These are phyloP conservation scores for Senna tora DNA, from an alignment of 306 rosid genomes.

Conservation along the genomic window DNA sequence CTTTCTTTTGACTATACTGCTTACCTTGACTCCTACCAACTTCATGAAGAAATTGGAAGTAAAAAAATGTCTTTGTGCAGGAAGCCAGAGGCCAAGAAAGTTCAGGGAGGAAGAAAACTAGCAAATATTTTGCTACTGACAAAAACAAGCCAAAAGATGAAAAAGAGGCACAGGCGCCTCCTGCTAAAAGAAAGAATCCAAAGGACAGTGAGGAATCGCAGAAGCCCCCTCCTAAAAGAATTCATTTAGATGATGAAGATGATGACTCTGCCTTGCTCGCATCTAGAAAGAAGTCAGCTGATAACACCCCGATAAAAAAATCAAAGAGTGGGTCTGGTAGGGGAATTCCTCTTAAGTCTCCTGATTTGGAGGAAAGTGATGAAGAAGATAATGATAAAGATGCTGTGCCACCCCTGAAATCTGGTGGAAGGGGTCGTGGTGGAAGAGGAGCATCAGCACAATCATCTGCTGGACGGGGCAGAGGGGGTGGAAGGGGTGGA, in stretches of 20 bases:
- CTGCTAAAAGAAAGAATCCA: conserved; percentile 69
- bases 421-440: conserved; percentile 83
- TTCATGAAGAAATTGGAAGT: background rate
- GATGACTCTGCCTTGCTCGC: conserved; percentile 51
- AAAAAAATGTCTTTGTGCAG: conserved; percentile 42
- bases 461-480: conserved; percentile 81
- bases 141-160: conserved; percentile 61
- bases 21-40: background rate
- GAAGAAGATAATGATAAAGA: conserved; percentile 62
- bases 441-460: conserved; percentile 69
- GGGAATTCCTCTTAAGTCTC: conserved; percentile 58
- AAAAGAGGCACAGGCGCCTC: conserved; percentile 51
- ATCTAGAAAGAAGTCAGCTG: conserved; percentile 51
- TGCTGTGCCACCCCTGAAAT: conserved; percentile 47
- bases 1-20: background rate
- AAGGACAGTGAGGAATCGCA: conserved; percentile 48
- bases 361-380: conserved; percentile 58
- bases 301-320: conserved; percentile 69
- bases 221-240: conserved; percentile 52
- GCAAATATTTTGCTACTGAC: conserved; percentile 66
- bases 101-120: conserved; percentile 77
- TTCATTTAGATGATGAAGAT: conserved; percentile 48
- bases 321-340: conserved; percentile 69
- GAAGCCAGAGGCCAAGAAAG: conserved; percentile 56
- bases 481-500: conserved; percentile 93